These are phyloP conservation scores for Kalmusia sp. DNA, from an alignment of 2,329 filamentous ascomycete genomes.

Conservation along the genomic window DNA sequence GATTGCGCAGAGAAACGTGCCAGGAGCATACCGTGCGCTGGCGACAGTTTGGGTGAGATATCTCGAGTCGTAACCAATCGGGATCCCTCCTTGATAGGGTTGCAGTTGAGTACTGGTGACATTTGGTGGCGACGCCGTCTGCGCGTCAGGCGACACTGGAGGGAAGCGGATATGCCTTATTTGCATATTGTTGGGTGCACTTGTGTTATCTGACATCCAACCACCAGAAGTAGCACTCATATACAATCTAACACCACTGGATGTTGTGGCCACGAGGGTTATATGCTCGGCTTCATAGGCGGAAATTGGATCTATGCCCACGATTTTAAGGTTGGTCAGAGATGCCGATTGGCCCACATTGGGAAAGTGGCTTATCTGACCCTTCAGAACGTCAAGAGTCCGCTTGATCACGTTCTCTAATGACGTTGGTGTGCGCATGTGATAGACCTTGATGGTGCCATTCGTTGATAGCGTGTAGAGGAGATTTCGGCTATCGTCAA, in stretches of 20 bases:
- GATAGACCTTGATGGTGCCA: constrained; percentile 90
- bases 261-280: constrained; percentile 88
- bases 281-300: constrained; percentile 80
- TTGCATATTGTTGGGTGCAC: constrained; percentile 91
- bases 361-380: constrained; percentile 80
- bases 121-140: constrained; percentile 21
- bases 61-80: constrained; percentile 36
- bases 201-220: constrained; percentile 67
- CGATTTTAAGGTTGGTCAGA: constrained; percentile 71
- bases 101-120: constrained; percentile 34
- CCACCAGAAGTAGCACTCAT: constrained; percentile 86
- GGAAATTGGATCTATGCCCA: constrained; percentile 85
- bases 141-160: constrained; percentile 56
- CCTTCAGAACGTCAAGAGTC: constrained; percentile 60
- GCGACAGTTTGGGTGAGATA: constrained; percentile 49
- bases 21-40: constrained; percentile 75
- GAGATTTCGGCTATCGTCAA: constrained; percentile 87
- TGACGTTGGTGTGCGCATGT: constrained; percentile 71
- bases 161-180: constrained; percentile 97
- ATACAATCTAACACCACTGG: constrained; percentile 89
- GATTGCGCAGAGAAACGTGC: constrained; percentile 89
- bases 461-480: constrained; percentile 89
- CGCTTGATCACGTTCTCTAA: constrained; percentile 64
- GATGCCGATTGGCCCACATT: constrained; percentile 72
- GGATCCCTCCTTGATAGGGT: constrained; percentile 35